Conservation (phyloP, 305 asterid species). For the Fraxinus sp. region DNA sequence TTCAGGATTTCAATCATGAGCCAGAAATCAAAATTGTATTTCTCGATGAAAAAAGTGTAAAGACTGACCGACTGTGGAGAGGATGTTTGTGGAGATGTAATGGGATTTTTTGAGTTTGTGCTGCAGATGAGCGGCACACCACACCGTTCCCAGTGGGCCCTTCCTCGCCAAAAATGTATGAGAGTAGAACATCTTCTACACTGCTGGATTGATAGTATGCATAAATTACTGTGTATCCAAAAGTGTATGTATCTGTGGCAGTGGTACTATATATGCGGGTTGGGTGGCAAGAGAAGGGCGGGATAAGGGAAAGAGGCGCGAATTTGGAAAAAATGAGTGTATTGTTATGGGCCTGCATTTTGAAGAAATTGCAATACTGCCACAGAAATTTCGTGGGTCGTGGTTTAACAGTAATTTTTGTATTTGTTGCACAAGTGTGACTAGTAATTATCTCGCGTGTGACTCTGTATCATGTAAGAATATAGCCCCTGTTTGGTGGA, state of each 20-base stretch:
- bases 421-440: too few species aligned
- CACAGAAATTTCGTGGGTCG: slow-evolving; percentile 21
- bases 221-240: background rate
- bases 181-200: slow-evolving; percentile 67
- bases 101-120: slow-evolving; percentile 72
- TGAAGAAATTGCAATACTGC: slow-evolving; percentile 29
- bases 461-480: too few species aligned
- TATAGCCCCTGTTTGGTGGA: too few species aligned
- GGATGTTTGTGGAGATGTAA: slow-evolving; percentile 56
- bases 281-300: slow-evolving; percentile 17
- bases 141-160: slow-evolving; percentile 85
- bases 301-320: slow-evolving; percentile 52
- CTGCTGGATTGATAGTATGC: background rate
- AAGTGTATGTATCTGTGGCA: background rate
- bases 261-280: background rate
- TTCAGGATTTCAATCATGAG: background rate
- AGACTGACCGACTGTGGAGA: slow-evolving; percentile 63
- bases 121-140: slow-evolving; percentile 95
- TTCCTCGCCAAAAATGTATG: slow-evolving; percentile 75
- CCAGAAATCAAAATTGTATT: background rate
- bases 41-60: background rate
- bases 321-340: slow-evolving; percentile 16
- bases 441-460: too few species aligned
- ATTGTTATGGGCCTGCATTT: slow-evolving; percentile 7
- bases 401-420: too few species aligned